Evolutionary conservation across 192 early-diverging fungal genomes (phyloP).

Genomic region (Coemansia erecta): DNA sequence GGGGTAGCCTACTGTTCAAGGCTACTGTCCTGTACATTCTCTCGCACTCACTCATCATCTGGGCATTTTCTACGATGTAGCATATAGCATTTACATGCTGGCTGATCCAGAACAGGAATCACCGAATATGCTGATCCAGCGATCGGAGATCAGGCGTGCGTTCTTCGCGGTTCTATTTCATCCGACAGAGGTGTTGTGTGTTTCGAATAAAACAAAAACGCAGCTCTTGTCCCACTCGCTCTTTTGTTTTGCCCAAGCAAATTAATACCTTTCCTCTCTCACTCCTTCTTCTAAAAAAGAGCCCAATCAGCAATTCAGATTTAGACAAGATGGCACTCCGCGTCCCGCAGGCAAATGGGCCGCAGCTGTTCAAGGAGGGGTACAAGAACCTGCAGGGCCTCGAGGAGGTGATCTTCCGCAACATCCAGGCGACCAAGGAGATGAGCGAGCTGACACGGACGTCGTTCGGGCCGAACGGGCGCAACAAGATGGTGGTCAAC

Average conservation of each 20-base stretch:
- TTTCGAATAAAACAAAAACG: no score
- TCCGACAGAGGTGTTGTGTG: no score
- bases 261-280: neutral
- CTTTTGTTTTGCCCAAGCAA: neutral
- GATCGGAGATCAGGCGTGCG: neutral
- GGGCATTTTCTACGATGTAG: no score
- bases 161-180: neutral
- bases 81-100: neutral
- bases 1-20: neutral
- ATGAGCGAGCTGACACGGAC: slow-evolving; percentile 90
- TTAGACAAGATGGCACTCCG: slow-evolving; percentile 75
- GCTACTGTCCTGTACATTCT: neutral
- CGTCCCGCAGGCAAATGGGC: slow-evolving; percentile 78
- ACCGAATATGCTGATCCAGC: no score
- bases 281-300: neutral
- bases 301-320: neutral
- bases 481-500: slow-evolving; percentile 99
- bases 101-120: neutral
- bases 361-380: slow-evolving; percentile 90
- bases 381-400: slow-evolving; percentile 96
- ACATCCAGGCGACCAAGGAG: slow-evolving; percentile 94
- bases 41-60: no score
- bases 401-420: slow-evolving; percentile 92
- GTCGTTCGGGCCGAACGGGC: slow-evolving; percentile 92
- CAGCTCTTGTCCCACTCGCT: no score